These are phyloP conservation scores for Flagelloscypha sp. DNA, from an alignment of 768 basidiomycete genomes.

Conservation along the genomic window DNA sequence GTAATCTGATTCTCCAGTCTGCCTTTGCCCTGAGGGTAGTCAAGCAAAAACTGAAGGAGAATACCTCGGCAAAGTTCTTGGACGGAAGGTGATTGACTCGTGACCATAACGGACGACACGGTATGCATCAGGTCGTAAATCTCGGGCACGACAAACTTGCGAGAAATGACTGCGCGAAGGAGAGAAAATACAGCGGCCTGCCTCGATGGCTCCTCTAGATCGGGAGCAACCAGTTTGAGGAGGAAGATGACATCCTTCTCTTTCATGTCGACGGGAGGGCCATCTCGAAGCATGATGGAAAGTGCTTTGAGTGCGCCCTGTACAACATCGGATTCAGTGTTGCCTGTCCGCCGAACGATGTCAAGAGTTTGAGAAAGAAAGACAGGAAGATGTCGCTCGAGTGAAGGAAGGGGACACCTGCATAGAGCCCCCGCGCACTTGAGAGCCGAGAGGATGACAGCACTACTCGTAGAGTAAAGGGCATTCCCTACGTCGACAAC, in stretches of 20 bases:
- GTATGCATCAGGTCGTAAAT: slow-evolving; percentile 96
- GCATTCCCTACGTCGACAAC: slow-evolving; percentile 84
- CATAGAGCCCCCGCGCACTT: slow-evolving; percentile 74
- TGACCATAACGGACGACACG: slow-evolving; percentile 87
- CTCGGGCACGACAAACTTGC: slow-evolving; percentile 90
- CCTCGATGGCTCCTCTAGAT: slow-evolving; percentile 81
- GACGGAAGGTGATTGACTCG: slow-evolving; percentile 82
- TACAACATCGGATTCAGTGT: slow-evolving; percentile 81
- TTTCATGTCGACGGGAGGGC: slow-evolving; percentile 69
- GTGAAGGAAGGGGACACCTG: slow-evolving; percentile 72
- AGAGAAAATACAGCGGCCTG: slow-evolving; percentile 84
- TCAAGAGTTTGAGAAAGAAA: slow-evolving; percentile 77
- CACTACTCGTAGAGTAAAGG: slow-evolving; percentile 73
- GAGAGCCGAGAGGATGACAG: slow-evolving; percentile 68
- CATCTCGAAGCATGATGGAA: slow-evolving; percentile 84
- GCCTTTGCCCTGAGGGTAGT: slow-evolving; percentile 94
- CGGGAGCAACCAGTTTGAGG: slow-evolving; percentile 78
- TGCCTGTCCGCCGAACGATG: slow-evolving; percentile 75
- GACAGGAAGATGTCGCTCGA: slow-evolving; percentile 71
- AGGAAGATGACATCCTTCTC: slow-evolving; percentile 86
- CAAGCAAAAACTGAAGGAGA: slow-evolving; percentile 88
- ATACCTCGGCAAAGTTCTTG: slow-evolving; percentile 88
- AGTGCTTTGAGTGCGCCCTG: slow-evolving; percentile 86
- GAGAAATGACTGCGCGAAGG: slow-evolving; percentile 81
- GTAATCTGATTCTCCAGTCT: slow-evolving; percentile 82